Percentiles rank a stretch among this genome's conserved stretches.
Conservation (phyloP, 805 yeast species). For the Nakazawaea pomicola region DNA sequence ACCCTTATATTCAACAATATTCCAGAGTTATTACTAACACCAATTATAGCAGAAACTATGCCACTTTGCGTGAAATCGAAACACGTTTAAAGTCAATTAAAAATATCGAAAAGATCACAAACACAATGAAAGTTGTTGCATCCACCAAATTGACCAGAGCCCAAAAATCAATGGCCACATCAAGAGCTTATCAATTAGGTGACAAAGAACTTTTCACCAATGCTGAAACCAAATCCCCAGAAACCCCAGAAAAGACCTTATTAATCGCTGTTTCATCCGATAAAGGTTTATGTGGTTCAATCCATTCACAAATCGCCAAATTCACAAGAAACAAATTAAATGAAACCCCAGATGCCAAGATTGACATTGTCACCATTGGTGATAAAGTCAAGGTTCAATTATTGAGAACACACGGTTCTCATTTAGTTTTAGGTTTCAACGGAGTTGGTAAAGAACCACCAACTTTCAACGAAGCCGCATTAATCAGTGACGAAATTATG, state of each 20-base stretch:
- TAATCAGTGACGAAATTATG: conserved; percentile 79
- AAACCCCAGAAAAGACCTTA: conserved; percentile 52
- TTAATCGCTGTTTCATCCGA: conserved; percentile 90
- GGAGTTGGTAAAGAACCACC: conserved; percentile 98
- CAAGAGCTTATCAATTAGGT: conserved; percentile 79
- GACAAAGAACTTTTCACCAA: conserved; percentile 74
- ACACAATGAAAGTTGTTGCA: conserved; percentile 99
- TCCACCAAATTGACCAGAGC: conserved; percentile 95
- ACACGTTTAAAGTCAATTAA: conserved; percentile 96
- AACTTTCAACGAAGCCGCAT: conserved; percentile 82
- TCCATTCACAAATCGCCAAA: conserved; percentile 92
- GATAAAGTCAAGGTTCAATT: conserved; percentile 91
- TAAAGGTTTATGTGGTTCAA: conserved; percentile 98
- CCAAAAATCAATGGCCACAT: conserved; percentile 86
- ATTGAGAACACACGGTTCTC: conserved; percentile 70
- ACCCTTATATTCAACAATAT: no score
- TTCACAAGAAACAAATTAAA: conserved; percentile 67
- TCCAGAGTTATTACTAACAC: conserved; percentile 3
- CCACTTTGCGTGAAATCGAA: conserved; percentile 98
- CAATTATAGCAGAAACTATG: conserved; percentile 65
- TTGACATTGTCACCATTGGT: conserved; percentile 82
- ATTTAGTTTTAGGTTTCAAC: conserved; percentile 70
- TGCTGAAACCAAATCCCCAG: conserved; percentile 66
- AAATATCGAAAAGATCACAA: conserved; percentile 98
- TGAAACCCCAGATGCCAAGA: conserved; percentile 50